These are phyloP conservation scores for Trichoderma simmonsii DNA, from an alignment of 2,329 filamentous ascomycete genomes.

Conservation along the genomic window DNA sequence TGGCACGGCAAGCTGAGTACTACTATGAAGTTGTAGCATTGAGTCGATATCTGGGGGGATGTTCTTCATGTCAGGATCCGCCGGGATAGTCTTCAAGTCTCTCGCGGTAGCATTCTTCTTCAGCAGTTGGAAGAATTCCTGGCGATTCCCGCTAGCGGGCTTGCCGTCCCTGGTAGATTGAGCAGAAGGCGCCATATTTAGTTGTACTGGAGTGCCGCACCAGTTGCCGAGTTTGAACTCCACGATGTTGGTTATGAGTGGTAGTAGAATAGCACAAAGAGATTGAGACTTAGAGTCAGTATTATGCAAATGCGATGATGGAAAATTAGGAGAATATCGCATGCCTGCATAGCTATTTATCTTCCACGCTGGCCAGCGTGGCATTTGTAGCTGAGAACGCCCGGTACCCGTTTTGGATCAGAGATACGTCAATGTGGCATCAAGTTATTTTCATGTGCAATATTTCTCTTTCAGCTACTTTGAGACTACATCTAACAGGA, in stretches of 20 bases:
- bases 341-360: not conserved
- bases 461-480: not conserved
- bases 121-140: not conserved
- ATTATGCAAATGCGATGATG: not conserved
- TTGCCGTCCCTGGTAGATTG: not conserved
- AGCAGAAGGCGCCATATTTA: not conserved
- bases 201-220: not conserved
- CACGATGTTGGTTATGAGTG: not conserved
- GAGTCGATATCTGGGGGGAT: not conserved
- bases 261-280: too few species aligned
- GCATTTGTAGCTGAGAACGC: not conserved
- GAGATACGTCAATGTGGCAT: not conserved
- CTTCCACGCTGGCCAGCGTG: not conserved
- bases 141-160: not conserved
- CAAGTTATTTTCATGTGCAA: not conserved
- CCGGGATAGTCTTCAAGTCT: not conserved
- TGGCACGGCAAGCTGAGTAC: not conserved
- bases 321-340: not conserved
- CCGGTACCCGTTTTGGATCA: not conserved
- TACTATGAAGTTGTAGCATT: not conserved
- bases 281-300: too few species aligned
- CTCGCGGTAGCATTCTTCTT: not conserved
- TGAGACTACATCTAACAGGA: not conserved
- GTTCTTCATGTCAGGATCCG: not conserved
- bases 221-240: not conserved